Conservation (phyloP, 139 green algal species). For the Closterium sp. region DNA sequence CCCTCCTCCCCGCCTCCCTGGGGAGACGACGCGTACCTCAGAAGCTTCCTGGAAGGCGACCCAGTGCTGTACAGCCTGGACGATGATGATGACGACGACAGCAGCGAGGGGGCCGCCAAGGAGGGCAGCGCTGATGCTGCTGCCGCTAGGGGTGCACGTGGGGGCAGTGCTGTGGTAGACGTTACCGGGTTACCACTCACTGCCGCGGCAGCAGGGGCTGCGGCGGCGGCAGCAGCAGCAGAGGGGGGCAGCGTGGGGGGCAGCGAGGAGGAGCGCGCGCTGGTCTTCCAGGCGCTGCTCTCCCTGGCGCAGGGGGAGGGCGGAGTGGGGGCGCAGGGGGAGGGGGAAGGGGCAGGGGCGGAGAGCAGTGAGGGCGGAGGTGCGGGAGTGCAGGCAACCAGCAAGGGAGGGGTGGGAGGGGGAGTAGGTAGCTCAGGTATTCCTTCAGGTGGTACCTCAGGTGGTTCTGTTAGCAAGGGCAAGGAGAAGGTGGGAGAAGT, state of each 20-base stretch:
- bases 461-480: background rate
- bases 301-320: background rate
- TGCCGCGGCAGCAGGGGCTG: background rate
- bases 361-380: background rate
- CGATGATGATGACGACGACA: conserved; percentile 18
- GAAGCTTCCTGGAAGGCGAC: conserved; percentile 26
- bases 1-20: background rate
- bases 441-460: background rate
- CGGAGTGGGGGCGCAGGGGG: background rate
- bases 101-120: background rate
- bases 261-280: background rate
- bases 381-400: background rate
- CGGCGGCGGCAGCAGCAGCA: background rate
- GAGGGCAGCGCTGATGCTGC: background rate
- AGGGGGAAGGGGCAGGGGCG: background rate
- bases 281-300: background rate
- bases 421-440: background rate
- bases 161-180: background rate
- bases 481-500: background rate
- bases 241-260: background rate
- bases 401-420: background rate
- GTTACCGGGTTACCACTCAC: background rate
- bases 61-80: conserved; percentile 44
- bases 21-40: conserved; percentile 36
- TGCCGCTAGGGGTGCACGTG: background rate